phyloP scores from a whole-genome alignment of 2,329 filamentous ascomycete species.

The Neoascochyta sp. region DNA sequence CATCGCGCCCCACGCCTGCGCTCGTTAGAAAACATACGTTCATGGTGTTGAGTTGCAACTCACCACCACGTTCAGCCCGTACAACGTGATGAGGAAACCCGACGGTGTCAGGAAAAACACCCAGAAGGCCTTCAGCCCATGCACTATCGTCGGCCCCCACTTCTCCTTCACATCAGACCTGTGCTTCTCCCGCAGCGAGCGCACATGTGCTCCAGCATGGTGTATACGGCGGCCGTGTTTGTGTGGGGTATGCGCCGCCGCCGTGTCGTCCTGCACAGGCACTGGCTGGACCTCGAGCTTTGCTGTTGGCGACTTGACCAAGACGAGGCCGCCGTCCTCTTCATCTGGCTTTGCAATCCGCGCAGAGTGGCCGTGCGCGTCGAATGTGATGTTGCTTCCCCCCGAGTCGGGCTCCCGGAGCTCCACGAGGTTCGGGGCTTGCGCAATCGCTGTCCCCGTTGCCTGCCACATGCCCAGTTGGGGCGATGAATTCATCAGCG shows the following conservation, averaged over 20 bases:
- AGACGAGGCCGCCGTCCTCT: slow-evolving; percentile 6
- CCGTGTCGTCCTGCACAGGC: no score
- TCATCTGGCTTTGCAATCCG: slow-evolving; percentile 13
- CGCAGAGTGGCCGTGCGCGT: slow-evolving; percentile 13
- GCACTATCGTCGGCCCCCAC: slow-evolving; percentile 56
- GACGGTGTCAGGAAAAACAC: slow-evolving; percentile 69
- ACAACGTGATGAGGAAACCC: slow-evolving; percentile 73
- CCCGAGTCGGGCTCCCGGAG: slow-evolving; percentile 22
- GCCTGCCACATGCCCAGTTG: slow-evolving; percentile 44
- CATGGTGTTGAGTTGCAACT: no score
- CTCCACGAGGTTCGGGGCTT: slow-evolving; percentile 42
- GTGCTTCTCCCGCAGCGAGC: slow-evolving; percentile 28
- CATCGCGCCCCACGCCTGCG: slow-evolving; percentile 78
- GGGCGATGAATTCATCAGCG: slow-evolving; percentile 32
- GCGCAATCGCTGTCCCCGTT: slow-evolving; percentile 38
- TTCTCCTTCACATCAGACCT: slow-evolving; percentile 21
- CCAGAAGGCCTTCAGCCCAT: slow-evolving; percentile 61
- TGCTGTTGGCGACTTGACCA: slow-evolving; percentile 10
- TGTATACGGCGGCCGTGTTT: no score
- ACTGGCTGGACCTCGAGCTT: no score
- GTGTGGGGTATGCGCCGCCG: no score
- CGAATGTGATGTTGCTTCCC: slow-evolving; percentile 18
- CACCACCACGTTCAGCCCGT: slow-evolving; percentile 70
- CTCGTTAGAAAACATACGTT: slow-evolving; percentile 1
- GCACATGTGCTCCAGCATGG: no score